Percentiles rank a stretch among this genome's conserved stretches.
These are phyloP conservation scores for Dissophora globulifera DNA, from an alignment of 192 early-diverging fungal genomes.

Conservation along the genomic window DNA sequence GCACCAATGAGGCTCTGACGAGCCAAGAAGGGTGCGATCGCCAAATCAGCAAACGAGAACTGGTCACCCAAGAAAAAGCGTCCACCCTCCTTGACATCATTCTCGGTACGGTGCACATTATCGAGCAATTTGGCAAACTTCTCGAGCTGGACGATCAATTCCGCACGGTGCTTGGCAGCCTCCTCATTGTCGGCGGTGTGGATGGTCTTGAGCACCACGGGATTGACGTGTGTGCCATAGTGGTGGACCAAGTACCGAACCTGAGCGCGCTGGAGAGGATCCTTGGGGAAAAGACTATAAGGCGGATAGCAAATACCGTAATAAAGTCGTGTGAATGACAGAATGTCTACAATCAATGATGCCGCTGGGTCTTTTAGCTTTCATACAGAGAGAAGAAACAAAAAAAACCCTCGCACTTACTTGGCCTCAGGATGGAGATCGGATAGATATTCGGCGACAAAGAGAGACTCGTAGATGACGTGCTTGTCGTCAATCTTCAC, in stretches of 20 bases:
- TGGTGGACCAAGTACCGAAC: conserved; percentile 59
- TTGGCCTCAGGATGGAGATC: conserved; percentile 69
- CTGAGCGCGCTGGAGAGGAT: conserved; percentile 57
- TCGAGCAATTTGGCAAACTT: conserved; percentile 53
- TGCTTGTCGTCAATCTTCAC: conserved; percentile 63
- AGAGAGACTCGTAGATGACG: conserved; percentile 71
- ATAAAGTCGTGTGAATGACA: too few species aligned
- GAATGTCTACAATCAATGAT: too few species aligned
- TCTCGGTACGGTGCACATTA: conserved; percentile 27
- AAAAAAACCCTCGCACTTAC: too few species aligned
- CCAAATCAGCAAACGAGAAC: conserved; percentile 61
- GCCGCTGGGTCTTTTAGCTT: too few species aligned
- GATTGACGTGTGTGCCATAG: conserved; percentile 35
- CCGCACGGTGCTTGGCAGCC: conserved; percentile 33
- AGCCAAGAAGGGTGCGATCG: conserved; percentile 55
- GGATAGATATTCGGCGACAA: conserved; percentile 73
- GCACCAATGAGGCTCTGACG: conserved; percentile 45
- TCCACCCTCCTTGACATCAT: conserved; percentile 42
- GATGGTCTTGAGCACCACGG: conserved; percentile 35
- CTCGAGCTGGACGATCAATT: conserved; percentile 33
- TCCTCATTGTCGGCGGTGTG: conserved; percentile 23
- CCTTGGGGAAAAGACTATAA: conserved; percentile 55
- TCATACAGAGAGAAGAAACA: too few species aligned
- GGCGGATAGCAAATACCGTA: too few species aligned
- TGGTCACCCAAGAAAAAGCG: conserved; percentile 59